Percentiles rank a stretch among this genome's conserved stretches.
Evolutionary conservation across 495 filamentous ascomycete genomes (phyloP).

Genomic region (Oleoguttula mirabilis): DNA sequence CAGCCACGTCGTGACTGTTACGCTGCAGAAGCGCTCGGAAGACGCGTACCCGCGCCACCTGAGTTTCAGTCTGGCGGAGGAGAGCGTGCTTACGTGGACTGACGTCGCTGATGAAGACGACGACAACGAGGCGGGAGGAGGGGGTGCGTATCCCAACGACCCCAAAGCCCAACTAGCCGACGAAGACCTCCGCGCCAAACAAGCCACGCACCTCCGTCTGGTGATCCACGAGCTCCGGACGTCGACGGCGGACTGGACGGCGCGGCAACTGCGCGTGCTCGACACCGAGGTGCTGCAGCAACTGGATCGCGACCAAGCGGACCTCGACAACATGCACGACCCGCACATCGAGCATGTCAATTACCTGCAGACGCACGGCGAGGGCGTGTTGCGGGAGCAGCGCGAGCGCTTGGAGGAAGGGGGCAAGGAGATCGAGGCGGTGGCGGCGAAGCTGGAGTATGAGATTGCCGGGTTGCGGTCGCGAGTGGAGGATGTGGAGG

Average conservation of each 20-base stretch:
- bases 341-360: constrained; percentile 55
- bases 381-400: constrained; percentile 57
- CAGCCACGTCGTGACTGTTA: constrained; percentile 28
- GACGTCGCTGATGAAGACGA: constrained; percentile 33
- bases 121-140: constrained; percentile 19
- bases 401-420: constrained; percentile 54
- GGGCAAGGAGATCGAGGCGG: constrained; percentile 67
- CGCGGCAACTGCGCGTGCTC: constrained; percentile 37
- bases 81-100: constrained; percentile 67
- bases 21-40: constrained; percentile 33
- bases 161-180: constrained; percentile 27
- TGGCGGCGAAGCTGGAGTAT: constrained; percentile 86
- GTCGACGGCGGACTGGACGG: constrained; percentile 8
- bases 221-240: constrained; percentile 52
- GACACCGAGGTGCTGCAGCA: constrained; percentile 52
- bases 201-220: constrained; percentile 47
- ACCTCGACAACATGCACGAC: constrained; percentile 55
- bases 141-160: constrained; percentile 1
- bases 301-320: constrained; percentile 47
- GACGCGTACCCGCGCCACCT: constrained; percentile 65
- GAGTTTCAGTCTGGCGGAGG: constrained; percentile 82
- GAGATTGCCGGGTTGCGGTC: constrained; percentile 71
- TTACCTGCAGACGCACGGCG: constrained; percentile 48
- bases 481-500: constrained; percentile 80
- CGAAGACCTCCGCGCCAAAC: constrained; percentile 42